Evolutionary conservation across 2,329 filamentous ascomycete genomes (phyloP).

Genomic region (Fusarium decemcellulare): DNA sequence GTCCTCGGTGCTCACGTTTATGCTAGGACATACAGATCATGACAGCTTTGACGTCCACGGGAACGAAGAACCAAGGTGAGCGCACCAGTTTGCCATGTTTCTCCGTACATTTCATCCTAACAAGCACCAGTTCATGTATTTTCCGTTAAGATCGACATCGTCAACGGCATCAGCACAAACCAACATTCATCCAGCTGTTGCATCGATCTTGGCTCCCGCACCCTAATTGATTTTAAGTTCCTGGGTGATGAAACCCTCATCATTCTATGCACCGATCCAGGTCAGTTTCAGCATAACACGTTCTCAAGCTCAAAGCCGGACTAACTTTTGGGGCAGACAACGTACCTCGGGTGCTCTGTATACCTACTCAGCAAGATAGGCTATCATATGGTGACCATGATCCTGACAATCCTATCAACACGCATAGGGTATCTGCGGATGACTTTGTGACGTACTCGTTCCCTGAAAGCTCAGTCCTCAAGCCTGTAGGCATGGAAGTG

Average conservation of each 20-base stretch:
- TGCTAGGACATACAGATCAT: constrained; percentile 56
- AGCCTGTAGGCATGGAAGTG: constrained; percentile 67
- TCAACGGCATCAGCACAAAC: constrained; percentile 71
- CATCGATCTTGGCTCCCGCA: constrained; percentile 58
- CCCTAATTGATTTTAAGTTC: constrained; percentile 77
- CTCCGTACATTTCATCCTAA: neutral
- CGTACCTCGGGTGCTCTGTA: constrained; percentile 45
- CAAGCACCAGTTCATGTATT: constrained; percentile 68
- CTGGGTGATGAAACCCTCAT: constrained; percentile 74
- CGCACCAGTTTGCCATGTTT: too few species aligned
- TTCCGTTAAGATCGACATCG: constrained; percentile 64
- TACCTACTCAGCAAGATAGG: constrained; percentile 55
- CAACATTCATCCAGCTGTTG: constrained; percentile 55
- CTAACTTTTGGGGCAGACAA: constrained; percentile 41
- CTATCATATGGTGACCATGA: constrained; percentile 56
- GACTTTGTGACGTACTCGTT: constrained; percentile 43
- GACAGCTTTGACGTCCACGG: constrained; percentile 59
- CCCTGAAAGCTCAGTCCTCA: constrained; percentile 45
- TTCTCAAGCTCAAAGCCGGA: neutral
- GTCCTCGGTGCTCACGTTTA: constrained; percentile 24
- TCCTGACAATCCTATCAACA: constrained; percentile 27
- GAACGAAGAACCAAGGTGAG: constrained; percentile 55
- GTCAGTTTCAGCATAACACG: constrained; percentile 44
- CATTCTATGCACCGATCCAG: constrained; percentile 65
- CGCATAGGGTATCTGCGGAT: constrained; percentile 21